A percentile compares a stretch with the other conserved stretches of the same genome.
Evolutionary conservation across 345 rosid species (phyloP).

Genomic region (Streptanthus diversifolius): DNA sequence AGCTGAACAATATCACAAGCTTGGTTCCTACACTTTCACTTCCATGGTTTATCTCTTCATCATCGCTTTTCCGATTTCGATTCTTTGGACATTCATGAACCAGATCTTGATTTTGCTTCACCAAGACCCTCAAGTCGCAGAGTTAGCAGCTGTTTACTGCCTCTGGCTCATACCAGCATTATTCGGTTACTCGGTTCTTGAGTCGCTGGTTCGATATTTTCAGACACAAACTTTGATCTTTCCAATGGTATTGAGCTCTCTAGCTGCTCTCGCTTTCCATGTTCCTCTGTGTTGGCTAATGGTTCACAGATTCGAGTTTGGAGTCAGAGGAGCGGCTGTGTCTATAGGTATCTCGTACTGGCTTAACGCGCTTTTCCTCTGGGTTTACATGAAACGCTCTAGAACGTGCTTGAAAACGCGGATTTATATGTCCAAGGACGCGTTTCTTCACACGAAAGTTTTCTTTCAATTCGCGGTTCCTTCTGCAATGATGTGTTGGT

Average conservation of each 20-base stretch:
- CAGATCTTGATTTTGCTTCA: conserved; percentile 24
- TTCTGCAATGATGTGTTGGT: conserved; percentile 40
- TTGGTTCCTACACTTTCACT: conserved; percentile 35
- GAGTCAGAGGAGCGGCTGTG: conserved; percentile 32
- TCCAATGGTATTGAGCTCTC: conserved; percentile 36
- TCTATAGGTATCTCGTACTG: conserved; percentile 26
- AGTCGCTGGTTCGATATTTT: conserved; percentile 29
- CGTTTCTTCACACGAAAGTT: conserved; percentile 21
- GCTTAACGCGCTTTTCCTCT: conserved; percentile 29
- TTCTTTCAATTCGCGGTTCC: conserved; percentile 35
- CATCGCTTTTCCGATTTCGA: conserved; percentile 24
- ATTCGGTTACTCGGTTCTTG: conserved; percentile 33
- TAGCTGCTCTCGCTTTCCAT: conserved; percentile 21
- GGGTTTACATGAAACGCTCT: conserved; percentile 36
- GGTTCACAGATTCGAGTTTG: conserved; percentile 30
- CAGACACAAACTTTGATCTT: conserved; percentile 29
- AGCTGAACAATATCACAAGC: conserved; percentile 53
- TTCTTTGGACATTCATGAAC: conserved; percentile 34
- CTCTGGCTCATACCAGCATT: conserved; percentile 33
- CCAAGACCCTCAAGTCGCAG: conserved; percentile 35
- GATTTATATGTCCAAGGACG: conserved; percentile 21
- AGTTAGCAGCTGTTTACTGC: conserved; percentile 22
- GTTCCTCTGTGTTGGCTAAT: conserved; percentile 33
- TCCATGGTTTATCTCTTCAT: conserved; percentile 24
- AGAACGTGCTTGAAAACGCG: not conserved